A percentile compares a stretch with the other conserved stretches of the same genome.
These are phyloP conservation scores for Citrus cavaleriei DNA, from an alignment of 345 rosid species.

Conservation along the genomic window DNA sequence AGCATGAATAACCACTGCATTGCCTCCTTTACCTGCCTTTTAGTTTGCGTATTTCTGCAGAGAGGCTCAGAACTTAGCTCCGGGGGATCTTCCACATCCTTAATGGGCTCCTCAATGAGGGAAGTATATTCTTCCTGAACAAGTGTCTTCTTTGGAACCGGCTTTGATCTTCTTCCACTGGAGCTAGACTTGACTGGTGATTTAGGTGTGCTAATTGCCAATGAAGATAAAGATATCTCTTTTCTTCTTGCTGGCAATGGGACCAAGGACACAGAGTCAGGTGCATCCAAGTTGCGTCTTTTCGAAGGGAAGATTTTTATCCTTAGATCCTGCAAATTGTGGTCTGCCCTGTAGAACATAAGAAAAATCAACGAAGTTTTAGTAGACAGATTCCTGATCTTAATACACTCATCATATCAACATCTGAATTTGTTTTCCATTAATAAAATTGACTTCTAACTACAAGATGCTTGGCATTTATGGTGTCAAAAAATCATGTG, in stretches of 20 bases:
- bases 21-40: constrained; percentile 29
- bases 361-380: constrained; percentile 6
- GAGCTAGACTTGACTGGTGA: constrained; percentile 9
- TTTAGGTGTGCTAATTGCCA: constrained; percentile 24
- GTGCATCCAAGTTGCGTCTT: constrained; percentile 3
- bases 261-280: constrained; percentile 8
- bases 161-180: constrained; percentile 25
- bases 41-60: constrained; percentile 16
- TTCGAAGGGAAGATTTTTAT: constrained; percentile 32
- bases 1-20: not conserved
- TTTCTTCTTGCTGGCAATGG: constrained; percentile 23
- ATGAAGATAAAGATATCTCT: constrained; percentile 36
- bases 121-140: constrained; percentile 1
- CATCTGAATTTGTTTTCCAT: not conserved
- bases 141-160: constrained; percentile 11
- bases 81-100: constrained; percentile 16
- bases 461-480: not conserved
- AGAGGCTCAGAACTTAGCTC: constrained; percentile 20
- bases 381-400: not conserved
- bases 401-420: not conserved
- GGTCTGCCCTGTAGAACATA: constrained; percentile 37
- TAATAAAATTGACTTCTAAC: not conserved
- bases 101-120: constrained; percentile 1
- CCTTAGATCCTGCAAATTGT: constrained; percentile 36
- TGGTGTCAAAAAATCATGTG: not conserved